Evolutionary conservation across 2,329 filamentous ascomycete species (phyloP).

Genomic region (Lasiodiplodia gonubiensis): DNA sequence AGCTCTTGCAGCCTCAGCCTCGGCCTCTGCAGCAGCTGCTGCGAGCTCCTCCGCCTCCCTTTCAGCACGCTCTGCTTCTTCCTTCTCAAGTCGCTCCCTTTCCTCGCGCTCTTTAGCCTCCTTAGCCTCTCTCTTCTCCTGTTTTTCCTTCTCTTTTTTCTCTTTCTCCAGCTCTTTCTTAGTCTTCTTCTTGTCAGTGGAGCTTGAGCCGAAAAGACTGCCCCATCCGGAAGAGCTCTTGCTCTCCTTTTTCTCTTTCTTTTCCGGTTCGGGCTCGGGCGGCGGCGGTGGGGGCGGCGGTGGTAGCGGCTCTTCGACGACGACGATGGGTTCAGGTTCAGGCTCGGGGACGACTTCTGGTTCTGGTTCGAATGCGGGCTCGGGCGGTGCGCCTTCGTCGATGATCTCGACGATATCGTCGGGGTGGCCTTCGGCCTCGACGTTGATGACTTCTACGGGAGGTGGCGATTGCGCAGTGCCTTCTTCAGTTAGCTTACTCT

Average conservation of each 20-base stretch:
- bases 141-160: slow-evolving; percentile 34
- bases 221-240: slow-evolving; percentile 23
- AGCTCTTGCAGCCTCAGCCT: slow-evolving; percentile 26
- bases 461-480: slow-evolving; percentile 1
- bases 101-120: slow-evolving; percentile 36
- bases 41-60: slow-evolving; percentile 26
- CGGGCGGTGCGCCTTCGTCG: slow-evolving; percentile 21
- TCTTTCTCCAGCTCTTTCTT: slow-evolving; percentile 34
- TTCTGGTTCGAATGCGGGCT: slow-evolving; percentile 32
- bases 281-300: slow-evolving; percentile 3
- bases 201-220: slow-evolving; percentile 34
- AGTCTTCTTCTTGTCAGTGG: slow-evolving; percentile 31
- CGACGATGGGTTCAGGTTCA: slow-evolving; percentile 45
- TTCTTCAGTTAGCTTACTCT: slow-evolving; percentile 21
- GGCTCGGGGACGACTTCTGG: slow-evolving; percentile 20
- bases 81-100: slow-evolving; percentile 36
- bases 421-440: slow-evolving; percentile 13
- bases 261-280: slow-evolving; percentile 7
- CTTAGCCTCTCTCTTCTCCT: slow-evolving; percentile 35
- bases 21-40: neutral
- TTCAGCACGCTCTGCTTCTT: slow-evolving; percentile 28
- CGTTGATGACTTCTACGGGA: slow-evolving; percentile 4
- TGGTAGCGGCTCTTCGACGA: neutral
- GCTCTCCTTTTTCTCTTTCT: slow-evolving; percentile 20
- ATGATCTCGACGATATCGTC: slow-evolving; percentile 26